phyloP scores from a whole-genome alignment of 2,329 filamentous ascomycete genomes.

The Mollisiaceae sp. region DNA sequence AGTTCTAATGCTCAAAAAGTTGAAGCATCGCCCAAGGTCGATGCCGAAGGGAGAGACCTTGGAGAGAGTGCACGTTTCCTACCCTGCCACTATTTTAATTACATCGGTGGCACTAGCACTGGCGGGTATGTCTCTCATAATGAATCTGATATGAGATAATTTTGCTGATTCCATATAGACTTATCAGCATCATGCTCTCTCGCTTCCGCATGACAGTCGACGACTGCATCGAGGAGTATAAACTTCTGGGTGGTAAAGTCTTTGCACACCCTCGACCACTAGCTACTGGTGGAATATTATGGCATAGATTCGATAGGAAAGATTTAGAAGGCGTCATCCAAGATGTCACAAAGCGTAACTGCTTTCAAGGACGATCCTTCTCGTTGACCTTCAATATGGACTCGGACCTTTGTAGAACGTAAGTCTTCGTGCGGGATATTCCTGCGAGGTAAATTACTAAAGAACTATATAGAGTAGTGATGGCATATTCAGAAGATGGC shows the following conservation, averaged over 20 bases:
- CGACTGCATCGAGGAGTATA: conserved; percentile 43
- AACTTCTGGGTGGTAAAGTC: conserved; percentile 1
- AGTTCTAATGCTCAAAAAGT: not conserved
- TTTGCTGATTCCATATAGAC: conserved; percentile 34
- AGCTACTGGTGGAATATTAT: not conserved
- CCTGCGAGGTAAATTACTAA: not conserved
- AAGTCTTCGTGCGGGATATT: not conserved
- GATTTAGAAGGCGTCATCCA: not conserved
- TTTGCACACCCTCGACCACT: not conserved
- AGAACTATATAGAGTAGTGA: not conserved
- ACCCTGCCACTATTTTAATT: not conserved
- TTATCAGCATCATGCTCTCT: conserved; percentile 48
- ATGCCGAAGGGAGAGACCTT: not conserved
- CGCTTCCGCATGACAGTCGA: conserved; percentile 44
- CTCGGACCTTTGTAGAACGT: not conserved
- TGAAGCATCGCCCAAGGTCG: not conserved
- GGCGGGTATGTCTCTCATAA: not conserved
- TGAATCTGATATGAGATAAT: not conserved
- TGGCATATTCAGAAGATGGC: not conserved
- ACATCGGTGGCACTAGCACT: not conserved
- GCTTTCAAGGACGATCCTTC: not conserved
- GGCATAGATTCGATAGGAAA: not conserved
- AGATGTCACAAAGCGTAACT: not conserved
- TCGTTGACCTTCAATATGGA: not conserved
- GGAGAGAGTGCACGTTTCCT: not conserved